Base-by-base conservation (phyloP, 2,329 filamentous ascomycete genomes). In the Escovopsis sp. region DNA sequence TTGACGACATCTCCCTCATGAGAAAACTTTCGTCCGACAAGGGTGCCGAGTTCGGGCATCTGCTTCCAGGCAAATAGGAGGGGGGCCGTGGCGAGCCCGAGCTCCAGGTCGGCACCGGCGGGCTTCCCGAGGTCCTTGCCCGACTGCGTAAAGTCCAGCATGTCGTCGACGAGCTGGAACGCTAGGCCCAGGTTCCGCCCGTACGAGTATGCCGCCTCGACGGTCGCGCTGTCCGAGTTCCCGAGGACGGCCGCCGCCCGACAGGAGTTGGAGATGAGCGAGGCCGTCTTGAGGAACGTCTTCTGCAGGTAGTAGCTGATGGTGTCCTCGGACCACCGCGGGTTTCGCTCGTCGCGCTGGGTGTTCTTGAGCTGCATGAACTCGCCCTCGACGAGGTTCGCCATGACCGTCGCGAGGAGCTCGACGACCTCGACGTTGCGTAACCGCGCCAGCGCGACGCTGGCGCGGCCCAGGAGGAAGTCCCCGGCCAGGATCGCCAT, bases 341-440 rank as follows among this genome's bases (percentile, higher is more conserved):
- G 89, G 51, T 84, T 80, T 49, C 75, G 72, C 68, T 96, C 89
- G 59, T 95, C 89, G 50, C 76, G 72, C 38, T 84, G 85, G 1
- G 91, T 96, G 63, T 98, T 98, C 67, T 94, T 93, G 53, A 98
- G 70, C 68, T 98, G 91, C 91, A 98, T 98, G 68, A 98, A 96
- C 64, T 98, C 91, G 57, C 91, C 91, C 66, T 98, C 91, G 18
- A 98, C 88, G 26, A 98, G 70, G 60, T 98, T 98, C 37, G 91
- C 89, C 52, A 98, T 96, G 36, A 96, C 91, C 1, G 89, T 96
- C 4, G 91, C 87, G 28, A 98, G 69, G 7, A 98, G 73, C 66
- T 98, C 91, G 8, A 87, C 86, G 3, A 98, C 91, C 63, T 98
- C 91, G 36, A 88, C 83, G 57, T 98, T 86, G 30, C 89, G 77